These are phyloP conservation scores for Neofusicoccum cordaticola DNA, from an alignment of 2,329 filamentous ascomycete genomes.

Conservation along the genomic window DNA sequence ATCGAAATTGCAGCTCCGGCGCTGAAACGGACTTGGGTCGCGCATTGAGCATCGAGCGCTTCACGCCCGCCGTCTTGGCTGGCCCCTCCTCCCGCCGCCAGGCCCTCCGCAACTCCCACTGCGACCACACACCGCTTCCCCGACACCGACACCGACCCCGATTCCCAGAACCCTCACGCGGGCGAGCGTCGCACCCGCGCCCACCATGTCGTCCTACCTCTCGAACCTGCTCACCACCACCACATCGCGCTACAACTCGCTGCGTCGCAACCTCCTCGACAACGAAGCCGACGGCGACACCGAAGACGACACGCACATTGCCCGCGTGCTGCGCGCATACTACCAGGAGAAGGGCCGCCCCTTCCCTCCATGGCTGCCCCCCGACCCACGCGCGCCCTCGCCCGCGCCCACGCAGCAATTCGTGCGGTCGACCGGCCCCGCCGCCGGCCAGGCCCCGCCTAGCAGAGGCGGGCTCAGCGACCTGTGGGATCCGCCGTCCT, in stretches of 20 bases:
- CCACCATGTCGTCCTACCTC: slow-evolving; percentile 66
- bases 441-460: slow-evolving; percentile 32
- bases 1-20: not conserved
- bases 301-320: slow-evolving; percentile 90
- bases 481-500: slow-evolving; percentile 53
- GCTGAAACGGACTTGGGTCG: not conserved
- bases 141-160: not conserved
- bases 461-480: slow-evolving; percentile 54
- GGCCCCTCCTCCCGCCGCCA: slow-evolving; percentile 8
- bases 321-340: slow-evolving; percentile 86
- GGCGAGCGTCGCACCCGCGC: slow-evolving; percentile 1
- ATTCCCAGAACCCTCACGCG: not conserved
- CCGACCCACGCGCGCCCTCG: slow-evolving; percentile 75
- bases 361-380: slow-evolving; percentile 83
- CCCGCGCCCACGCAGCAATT: slow-evolving; percentile 46
- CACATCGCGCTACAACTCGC: slow-evolving; percentile 56
- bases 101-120: slow-evolving; percentile 2
- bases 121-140: slow-evolving; percentile 10
- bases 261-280: slow-evolving; percentile 66
- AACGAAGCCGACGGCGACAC: slow-evolving; percentile 54
- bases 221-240: slow-evolving; percentile 63
- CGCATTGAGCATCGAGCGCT: slow-evolving; percentile 13
- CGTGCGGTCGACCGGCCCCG: slow-evolving; percentile 40
- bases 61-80: slow-evolving; percentile 10
- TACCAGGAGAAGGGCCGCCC: slow-evolving; percentile 83